A percentile compares a stretch with the other conserved stretches of the same genome.
phyloP scores from a whole-genome alignment of 164 flowering plant genomes.

The Buxus sempervirens region DNA sequence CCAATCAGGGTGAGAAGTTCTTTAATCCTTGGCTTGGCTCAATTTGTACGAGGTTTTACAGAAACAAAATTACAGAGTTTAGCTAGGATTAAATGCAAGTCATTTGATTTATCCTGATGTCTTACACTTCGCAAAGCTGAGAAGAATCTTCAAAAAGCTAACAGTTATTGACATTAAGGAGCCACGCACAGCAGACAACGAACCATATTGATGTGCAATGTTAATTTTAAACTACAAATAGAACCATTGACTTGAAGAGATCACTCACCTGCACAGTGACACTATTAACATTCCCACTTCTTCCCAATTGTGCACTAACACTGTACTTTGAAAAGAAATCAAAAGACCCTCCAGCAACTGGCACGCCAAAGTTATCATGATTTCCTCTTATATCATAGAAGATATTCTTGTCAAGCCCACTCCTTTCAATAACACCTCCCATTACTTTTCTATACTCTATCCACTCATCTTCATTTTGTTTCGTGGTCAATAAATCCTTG shows the following conservation, averaged over 20 bases:
- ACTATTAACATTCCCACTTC: conserved; percentile 62
- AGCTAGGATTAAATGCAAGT: too few relatives aligned
- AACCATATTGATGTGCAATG: neutral
- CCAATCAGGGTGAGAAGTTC: neutral
- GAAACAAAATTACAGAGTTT: neutral
- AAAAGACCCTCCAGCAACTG: conserved; percentile 51
- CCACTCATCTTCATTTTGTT: conserved; percentile 88
- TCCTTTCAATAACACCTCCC: conserved; percentile 58
- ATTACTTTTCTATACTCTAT: conserved; percentile 59
- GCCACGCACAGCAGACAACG: neutral
- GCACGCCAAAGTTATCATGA: conserved; percentile 93
- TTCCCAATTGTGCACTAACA: conserved; percentile 59
- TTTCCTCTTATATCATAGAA: conserved; percentile 98
- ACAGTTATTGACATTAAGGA: neutral
- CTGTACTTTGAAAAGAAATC: conserved; percentile 83
- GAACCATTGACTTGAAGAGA: neutral
- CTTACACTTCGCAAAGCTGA: neutral
- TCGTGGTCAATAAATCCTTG: conserved; percentile 70
- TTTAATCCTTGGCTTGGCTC: neutral
- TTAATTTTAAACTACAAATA: neutral
- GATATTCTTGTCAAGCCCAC: conserved; percentile 66
- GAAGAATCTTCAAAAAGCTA: neutral
- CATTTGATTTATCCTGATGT: too few relatives aligned
- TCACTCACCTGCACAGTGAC: conserved; percentile 65
- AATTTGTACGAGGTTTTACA: neutral